Evolutionary conservation across 2,329 filamentous ascomycete species (phyloP).

Genomic region (Westerdykella ornata): DNA sequence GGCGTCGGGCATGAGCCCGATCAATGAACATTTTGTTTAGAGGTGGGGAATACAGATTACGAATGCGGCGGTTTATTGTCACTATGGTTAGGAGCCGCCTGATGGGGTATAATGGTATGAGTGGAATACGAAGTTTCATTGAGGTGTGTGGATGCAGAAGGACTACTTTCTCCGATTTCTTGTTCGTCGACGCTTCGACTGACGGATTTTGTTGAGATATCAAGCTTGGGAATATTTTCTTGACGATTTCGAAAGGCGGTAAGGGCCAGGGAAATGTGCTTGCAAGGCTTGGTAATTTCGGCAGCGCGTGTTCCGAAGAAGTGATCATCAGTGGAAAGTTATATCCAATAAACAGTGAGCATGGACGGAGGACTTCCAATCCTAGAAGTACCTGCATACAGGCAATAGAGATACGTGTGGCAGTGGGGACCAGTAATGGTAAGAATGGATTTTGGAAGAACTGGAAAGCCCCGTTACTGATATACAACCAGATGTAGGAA

Average conservation of each 20-base stretch:
- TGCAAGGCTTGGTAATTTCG: conserved; percentile 17
- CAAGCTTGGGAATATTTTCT: conserved; percentile 11
- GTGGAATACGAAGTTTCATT: conserved; percentile 14
- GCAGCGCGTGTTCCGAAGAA: not conserved
- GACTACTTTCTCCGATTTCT: too few relatives aligned
- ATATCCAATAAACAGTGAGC: too few relatives aligned
- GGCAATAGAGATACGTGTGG: too few relatives aligned
- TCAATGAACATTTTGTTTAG: conserved; percentile 3
- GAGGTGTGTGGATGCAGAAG: too few relatives aligned
- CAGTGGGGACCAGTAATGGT: too few relatives aligned
- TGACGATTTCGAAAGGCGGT: conserved; percentile 2
- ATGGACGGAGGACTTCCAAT: too few relatives aligned
- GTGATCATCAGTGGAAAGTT: too few relatives aligned
- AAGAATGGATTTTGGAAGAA: too few relatives aligned
- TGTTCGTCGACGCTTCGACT: too few relatives aligned
- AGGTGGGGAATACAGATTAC: conserved; percentile 7
- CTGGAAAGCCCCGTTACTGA: too few relatives aligned
- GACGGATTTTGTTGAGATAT: conserved; percentile 2
- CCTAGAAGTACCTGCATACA: too few relatives aligned
- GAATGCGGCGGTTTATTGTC: conserved; percentile 9
- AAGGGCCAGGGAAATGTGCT: conserved; percentile 5
- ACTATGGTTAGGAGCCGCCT: conserved; percentile 11
- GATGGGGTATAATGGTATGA: not conserved
- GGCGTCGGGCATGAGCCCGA: not conserved
- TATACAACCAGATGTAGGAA: too few relatives aligned